phyloP scores from a whole-genome alignment of 495 filamentous ascomycete genomes.

The Podospora conica region DNA sequence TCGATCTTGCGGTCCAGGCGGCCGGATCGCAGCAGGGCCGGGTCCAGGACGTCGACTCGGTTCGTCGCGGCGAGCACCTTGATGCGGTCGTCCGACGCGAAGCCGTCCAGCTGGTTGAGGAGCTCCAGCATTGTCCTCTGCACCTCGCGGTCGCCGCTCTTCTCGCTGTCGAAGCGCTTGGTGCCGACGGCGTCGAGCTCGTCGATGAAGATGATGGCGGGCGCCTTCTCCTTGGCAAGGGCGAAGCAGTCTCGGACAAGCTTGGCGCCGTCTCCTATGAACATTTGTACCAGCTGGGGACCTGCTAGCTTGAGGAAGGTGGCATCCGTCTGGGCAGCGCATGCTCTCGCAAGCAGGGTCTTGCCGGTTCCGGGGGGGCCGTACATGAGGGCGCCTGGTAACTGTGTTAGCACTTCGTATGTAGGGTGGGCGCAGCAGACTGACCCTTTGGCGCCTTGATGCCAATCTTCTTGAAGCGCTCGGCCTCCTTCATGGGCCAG shows the following conservation, averaged over 20 bases:
- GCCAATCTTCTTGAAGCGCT: constrained; percentile 97
- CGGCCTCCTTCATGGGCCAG: constrained; percentile 99
- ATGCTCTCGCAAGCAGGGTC: constrained; percentile 93
- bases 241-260: constrained; percentile 96
- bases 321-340: constrained; percentile 94
- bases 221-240: constrained; percentile 95
- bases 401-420: neutral
- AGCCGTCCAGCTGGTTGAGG: constrained; percentile 97
- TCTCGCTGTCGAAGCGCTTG: constrained; percentile 98
- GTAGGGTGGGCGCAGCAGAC: neutral
- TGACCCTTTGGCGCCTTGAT: constrained; percentile 99
- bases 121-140: constrained; percentile 99
- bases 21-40: constrained; percentile 86
- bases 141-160: constrained; percentile 95
- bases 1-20: constrained; percentile 98
- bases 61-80: constrained; percentile 98
- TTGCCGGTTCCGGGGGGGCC: constrained; percentile 96
- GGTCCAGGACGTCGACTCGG: constrained; percentile 94
- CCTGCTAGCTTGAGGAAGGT: constrained; percentile 99
- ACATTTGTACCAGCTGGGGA: constrained; percentile 99
- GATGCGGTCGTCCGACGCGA: constrained; percentile 97
- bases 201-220: constrained; percentile 99
- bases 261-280: constrained; percentile 98
- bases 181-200: constrained; percentile 96
- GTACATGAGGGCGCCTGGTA: constrained; percentile 90